Conservation (phyloP, 2,329 filamentous ascomycete genomes). For the Beauveria varroae region DNA sequence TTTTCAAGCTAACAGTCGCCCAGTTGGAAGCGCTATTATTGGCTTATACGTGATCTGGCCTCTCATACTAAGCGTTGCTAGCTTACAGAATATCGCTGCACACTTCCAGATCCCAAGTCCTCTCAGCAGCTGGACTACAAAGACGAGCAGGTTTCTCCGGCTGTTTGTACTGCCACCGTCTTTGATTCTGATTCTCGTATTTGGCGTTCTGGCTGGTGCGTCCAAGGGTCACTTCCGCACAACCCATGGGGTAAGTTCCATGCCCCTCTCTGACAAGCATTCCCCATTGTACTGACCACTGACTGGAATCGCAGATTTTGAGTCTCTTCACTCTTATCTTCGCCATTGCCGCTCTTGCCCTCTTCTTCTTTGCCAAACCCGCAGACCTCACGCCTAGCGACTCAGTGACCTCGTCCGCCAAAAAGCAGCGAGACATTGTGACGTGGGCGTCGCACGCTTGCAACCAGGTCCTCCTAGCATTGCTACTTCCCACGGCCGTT, state of each 20-base stretch:
- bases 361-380: slow-evolving; percentile 20
- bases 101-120: slow-evolving; percentile 17
- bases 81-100: slow-evolving; percentile 19
- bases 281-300: background rate
- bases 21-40: slow-evolving; percentile 16
- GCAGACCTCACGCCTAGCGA: slow-evolving; percentile 1
- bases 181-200: slow-evolving; percentile 19
- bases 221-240: slow-evolving; percentile 21
- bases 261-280: background rate
- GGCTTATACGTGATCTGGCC: slow-evolving; percentile 21
- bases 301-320: slow-evolving; percentile 17
- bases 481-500: slow-evolving; percentile 17
- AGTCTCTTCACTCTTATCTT: slow-evolving; percentile 21
- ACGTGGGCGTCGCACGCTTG: slow-evolving; percentile 12
- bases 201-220: slow-evolving; percentile 19
- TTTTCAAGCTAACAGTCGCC: background rate
- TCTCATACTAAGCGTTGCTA: slow-evolving; percentile 21
- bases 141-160: slow-evolving; percentile 20
- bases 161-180: slow-evolving; percentile 20
- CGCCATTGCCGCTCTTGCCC: slow-evolving; percentile 17
- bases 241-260: slow-evolving; percentile 22
- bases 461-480: slow-evolving; percentile 22
- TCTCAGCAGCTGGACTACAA: slow-evolving; percentile 17
- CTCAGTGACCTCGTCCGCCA: background rate
- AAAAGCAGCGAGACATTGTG: background rate